Base-by-base conservation (phyloP, 1,139 yeast species). In the Debaryomyces fabryi region DNA sequence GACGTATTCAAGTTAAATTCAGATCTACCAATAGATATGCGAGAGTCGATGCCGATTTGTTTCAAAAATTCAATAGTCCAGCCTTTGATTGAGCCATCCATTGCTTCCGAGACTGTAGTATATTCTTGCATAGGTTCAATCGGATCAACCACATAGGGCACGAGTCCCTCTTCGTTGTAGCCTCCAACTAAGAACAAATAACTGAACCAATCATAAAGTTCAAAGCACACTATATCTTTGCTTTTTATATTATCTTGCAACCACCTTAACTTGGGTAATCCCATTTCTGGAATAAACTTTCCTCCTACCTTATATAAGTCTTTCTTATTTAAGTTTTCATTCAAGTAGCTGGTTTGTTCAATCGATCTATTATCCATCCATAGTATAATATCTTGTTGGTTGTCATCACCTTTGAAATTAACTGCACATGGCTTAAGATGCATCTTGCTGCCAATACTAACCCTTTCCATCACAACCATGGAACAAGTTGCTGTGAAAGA, bases 351-450 rank as follows among this genome's bases (percentile, higher is more conserved):
- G 2, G 76, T 59, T 53, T 79, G 76, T 3, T 54, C 45, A 1
- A 47, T 51, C 6, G 83, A 65, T 44, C 79, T 60, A n/a, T 69
- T 67, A 55, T 82, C 86, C 86, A 82, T 82, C 86, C 87, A 82
- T 46, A 82, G 67, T 6, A 82, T 67, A 1, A 82, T 68, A 55
- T 81, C 81, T 37, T 72, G 71, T 9, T 57, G 56, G 0, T 49
- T 39, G 10, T 55, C 53, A 3, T 46, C 49, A 10, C 48, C 47
- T 15, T 49, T 37, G 35, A 44, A 39, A 23, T 60, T 60, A 44
- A 60, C 57, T 43, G 67, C 64, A 33, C 58, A 69, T 9, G 74
- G 62, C 18, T 53, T 58, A 9, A 76, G 70, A 30, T 49, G 57
- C 16, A 57, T 41, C 3, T 35, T 27, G 2, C 53, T 65, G 6